Evolutionary conservation across 768 basidiomycete species (phyloP).

Genomic region (Ramaria sp.): DNA sequence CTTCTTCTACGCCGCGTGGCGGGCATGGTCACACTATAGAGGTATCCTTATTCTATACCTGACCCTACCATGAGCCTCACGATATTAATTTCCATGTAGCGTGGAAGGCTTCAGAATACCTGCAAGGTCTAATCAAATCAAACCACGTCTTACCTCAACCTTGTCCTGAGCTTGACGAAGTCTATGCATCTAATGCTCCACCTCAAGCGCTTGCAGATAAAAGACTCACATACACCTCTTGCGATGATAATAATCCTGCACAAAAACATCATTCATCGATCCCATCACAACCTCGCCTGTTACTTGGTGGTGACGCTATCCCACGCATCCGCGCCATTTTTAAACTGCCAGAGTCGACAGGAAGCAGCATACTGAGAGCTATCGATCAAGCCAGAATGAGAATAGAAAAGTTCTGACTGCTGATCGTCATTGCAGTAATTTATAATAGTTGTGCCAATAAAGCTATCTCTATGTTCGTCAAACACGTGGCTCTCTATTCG

Average conservation of each 20-base stretch:
- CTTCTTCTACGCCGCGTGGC: slow-evolving; percentile 78
- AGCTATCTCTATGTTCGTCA: too few relatives aligned
- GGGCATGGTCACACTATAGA: slow-evolving; percentile 77
- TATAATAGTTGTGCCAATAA: too few relatives aligned
- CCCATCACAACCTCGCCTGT: slow-evolving; percentile 16
- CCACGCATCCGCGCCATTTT: slow-evolving; percentile 38
- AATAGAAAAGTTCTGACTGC: slow-evolving; percentile 12
- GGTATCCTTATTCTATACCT: slow-evolving; percentile 28
- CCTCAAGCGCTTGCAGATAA: slow-evolving; percentile 10
- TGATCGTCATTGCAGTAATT: too few relatives aligned
- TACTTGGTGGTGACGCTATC: slow-evolving; percentile 44
- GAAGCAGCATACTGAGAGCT: slow-evolving; percentile 48
- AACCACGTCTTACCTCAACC: slow-evolving; percentile 46
- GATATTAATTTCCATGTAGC: slow-evolving; percentile 32
- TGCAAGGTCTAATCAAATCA: slow-evolving; percentile 45
- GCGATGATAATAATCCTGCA: slow-evolving; percentile 9
- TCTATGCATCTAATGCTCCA: slow-evolving; percentile 33
- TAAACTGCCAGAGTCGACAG: slow-evolving; percentile 31
- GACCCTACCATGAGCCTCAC: not conserved
- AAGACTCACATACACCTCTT: slow-evolving; percentile 6
- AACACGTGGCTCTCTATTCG: too few relatives aligned
- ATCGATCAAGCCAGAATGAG: slow-evolving; percentile 42
- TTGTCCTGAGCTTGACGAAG: slow-evolving; percentile 40
- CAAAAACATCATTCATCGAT: slow-evolving; percentile 11
- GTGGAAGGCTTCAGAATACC: slow-evolving; percentile 58